A percentile compares a stretch with the other conserved stretches of the same genome.
Conservation (phyloP, 2,329 filamentous ascomycete genomes). For the Epichloe typhina region DNA sequence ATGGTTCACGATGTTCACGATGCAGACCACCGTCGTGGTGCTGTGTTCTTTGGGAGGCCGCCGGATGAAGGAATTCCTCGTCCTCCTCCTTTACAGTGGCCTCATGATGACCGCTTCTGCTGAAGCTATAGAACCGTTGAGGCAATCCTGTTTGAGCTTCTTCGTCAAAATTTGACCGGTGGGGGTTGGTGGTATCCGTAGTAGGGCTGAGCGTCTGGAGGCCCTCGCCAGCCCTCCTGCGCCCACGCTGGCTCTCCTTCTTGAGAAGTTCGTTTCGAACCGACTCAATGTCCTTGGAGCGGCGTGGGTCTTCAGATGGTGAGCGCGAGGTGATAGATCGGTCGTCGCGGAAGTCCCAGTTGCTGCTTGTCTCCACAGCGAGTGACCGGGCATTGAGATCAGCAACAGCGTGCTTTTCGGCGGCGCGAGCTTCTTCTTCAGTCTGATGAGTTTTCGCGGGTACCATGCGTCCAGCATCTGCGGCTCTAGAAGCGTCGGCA, state of each 20-base stretch:
- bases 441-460: constrained; percentile 27
- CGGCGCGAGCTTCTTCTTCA: constrained; percentile 16
- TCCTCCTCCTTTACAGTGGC: constrained; percentile 7
- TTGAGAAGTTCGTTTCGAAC: constrained; percentile 24
- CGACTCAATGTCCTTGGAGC: constrained; percentile 25
- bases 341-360: constrained; percentile 10
- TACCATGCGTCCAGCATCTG: constrained; percentile 53
- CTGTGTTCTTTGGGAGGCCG: constrained; percentile 4
- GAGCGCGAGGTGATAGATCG: constrained; percentile 10
- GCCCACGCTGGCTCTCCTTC: constrained; percentile 33
- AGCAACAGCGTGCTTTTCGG: constrained; percentile 31
- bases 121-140: constrained; percentile 18
- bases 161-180: constrained; percentile 27
- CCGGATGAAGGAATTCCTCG: constrained; percentile 8
- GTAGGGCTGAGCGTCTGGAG: constrained; percentile 22
- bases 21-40: not conserved
- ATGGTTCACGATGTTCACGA: constrained; percentile 1
- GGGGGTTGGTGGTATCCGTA: constrained; percentile 19
- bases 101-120: constrained; percentile 7
- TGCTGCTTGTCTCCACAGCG: constrained; percentile 13
- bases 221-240: constrained; percentile 35
- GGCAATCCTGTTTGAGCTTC: constrained; percentile 27
- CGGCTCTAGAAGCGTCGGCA: constrained; percentile 41
- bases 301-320: constrained; percentile 21
- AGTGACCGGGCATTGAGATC: constrained; percentile 28